Percentiles rank a stretch among this genome's conserved stretches.
These are phyloP conservation scores for Phytophthora sp. DNA, from an alignment of 352 stramenopile genomes.

Conservation along the genomic window DNA sequence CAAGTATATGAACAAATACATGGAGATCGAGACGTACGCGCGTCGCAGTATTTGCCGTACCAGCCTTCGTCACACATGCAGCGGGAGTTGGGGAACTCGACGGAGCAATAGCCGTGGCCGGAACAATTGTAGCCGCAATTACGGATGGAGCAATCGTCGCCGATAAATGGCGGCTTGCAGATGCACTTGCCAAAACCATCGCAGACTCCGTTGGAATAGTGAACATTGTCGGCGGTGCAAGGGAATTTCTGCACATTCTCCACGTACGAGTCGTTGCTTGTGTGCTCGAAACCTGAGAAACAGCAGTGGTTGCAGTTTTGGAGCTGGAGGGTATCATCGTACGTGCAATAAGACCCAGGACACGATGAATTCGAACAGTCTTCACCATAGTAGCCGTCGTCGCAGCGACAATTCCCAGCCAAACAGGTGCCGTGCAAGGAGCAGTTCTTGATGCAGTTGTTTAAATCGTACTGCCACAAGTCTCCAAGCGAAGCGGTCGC, in stretches of 20 bases:
- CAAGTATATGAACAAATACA: background rate
- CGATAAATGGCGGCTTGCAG: constrained; percentile 94
- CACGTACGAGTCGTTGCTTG: constrained; percentile 88
- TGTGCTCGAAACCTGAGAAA: constrained; percentile 89
- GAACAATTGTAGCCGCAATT: constrained; percentile 93
- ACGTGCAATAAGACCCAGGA: constrained; percentile 93
- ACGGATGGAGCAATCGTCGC: constrained; percentile 91
- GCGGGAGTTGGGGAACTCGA: constrained; percentile 95
- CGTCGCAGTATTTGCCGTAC: constrained; percentile 93
- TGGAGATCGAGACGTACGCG: constrained; percentile 74
- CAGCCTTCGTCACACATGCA: constrained; percentile 96
- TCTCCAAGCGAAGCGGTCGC: constrained; percentile 71
- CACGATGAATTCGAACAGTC: constrained; percentile 97
- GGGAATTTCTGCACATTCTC: constrained; percentile 92
- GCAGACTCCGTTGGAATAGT: constrained; percentile 95
- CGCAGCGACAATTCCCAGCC: constrained; percentile 93
- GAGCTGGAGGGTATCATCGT: constrained; percentile 82
- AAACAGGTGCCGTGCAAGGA: constrained; percentile 91
- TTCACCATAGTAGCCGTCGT: constrained; percentile 95
- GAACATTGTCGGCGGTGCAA: constrained; percentile 82
- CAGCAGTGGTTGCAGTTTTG: constrained; percentile 96
- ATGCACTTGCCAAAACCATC: constrained; percentile 97
- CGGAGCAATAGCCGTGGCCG: constrained; percentile 94
- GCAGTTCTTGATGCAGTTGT: constrained; percentile 94
- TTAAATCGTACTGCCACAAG: constrained; percentile 92